phyloP scores from a whole-genome alignment of 163 green algal species.

The Chloromonas sp. region DNA sequence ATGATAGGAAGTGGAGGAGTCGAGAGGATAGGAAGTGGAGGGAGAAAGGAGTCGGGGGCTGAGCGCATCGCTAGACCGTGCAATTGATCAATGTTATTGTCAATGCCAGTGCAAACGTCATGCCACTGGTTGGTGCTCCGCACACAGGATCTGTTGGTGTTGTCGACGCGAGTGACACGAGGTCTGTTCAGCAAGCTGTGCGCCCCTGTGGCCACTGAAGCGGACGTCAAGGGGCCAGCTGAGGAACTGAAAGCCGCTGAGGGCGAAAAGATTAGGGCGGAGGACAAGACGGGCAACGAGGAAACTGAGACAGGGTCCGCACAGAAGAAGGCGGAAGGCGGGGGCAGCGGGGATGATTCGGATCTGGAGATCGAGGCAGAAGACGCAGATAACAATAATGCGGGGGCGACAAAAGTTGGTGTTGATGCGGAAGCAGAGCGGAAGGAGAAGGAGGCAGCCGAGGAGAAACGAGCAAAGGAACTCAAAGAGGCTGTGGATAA shows the following conservation, averaged over 20 bases:
- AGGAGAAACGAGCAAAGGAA: background rate
- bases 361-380: background rate
- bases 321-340: background rate
- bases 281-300: background rate
- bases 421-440: background rate
- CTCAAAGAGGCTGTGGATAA: constrained; percentile 13
- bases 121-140: background rate
- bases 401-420: background rate
- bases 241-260: too few species aligned
- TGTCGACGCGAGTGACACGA: constrained; percentile 44
- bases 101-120: background rate
- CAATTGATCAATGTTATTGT: background rate
- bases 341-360: background rate
- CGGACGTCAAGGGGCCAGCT: background rate
- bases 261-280: too few species aligned
- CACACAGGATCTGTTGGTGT: constrained; percentile 37
- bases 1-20: too few species aligned
- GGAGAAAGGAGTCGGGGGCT: too few species aligned
- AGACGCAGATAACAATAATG: constrained; percentile 7
- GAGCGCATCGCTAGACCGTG: too few species aligned
- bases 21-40: too few species aligned
- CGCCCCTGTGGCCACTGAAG: constrained; percentile 4
- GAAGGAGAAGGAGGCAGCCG: background rate
- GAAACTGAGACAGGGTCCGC: background rate
- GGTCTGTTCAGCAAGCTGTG: constrained; percentile 50